phyloP scores from a whole-genome alignment of 306 rosid genomes.

The Dryas drummondii region DNA sequence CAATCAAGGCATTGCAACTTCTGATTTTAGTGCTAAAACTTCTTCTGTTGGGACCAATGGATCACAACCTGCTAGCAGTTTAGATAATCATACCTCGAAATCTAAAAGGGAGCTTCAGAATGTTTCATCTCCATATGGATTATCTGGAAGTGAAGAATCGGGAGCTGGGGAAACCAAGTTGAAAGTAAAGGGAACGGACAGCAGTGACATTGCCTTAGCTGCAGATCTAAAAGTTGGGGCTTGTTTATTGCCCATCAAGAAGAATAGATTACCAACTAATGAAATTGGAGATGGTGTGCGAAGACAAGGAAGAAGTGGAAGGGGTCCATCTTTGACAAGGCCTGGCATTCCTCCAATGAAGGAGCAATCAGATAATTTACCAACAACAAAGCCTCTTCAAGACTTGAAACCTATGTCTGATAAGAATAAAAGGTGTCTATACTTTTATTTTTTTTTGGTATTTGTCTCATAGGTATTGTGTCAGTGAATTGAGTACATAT shows the following conservation, averaged over 20 bases:
- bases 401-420: conserved; percentile 48
- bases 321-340: conserved; percentile 51
- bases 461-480: background rate
- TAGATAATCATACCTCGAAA: conserved; percentile 47
- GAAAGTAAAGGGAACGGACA: conserved; percentile 53
- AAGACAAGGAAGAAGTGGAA: conserved; percentile 79
- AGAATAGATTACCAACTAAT: conserved; percentile 52
- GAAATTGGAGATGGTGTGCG: conserved; percentile 64
- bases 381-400: conserved; percentile 52
- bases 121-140: conserved; percentile 65
- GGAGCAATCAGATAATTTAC: conserved; percentile 55
- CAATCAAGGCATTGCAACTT: conserved; percentile 56
- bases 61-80: conserved; percentile 45
- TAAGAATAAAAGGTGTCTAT: conserved; percentile 61
- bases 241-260: conserved; percentile 48
- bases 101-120: conserved; percentile 51
- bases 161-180: conserved; percentile 68
- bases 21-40: conserved; percentile 65
- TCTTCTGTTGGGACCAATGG: conserved; percentile 53
- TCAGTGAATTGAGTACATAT: background rate
- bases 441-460: conserved; percentile 9
- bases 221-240: conserved; percentile 50
- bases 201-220: conserved; percentile 36
- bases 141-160: conserved; percentile 80
- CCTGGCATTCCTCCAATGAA: conserved; percentile 54